These are phyloP conservation scores for Termitomyces sp. DNA, from an alignment of 768 basidiomycete species.

Conservation along the genomic window DNA sequence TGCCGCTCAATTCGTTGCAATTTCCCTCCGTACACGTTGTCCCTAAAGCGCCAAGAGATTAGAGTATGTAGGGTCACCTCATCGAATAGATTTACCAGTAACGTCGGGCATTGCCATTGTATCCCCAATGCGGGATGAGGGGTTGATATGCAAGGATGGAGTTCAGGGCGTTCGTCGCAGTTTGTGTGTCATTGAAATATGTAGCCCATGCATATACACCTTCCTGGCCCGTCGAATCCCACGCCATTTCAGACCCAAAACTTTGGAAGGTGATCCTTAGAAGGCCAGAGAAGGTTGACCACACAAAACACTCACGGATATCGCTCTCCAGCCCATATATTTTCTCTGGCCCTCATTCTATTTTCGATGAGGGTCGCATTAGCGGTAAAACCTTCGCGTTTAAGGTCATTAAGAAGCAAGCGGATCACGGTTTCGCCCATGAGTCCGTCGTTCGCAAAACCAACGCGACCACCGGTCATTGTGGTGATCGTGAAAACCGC, in stretches of 20 bases:
- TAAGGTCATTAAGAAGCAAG: constrained; percentile 42
- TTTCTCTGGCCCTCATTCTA: constrained; percentile 41
- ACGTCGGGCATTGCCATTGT: constrained; percentile 53
- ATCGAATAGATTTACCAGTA: constrained; percentile 36
- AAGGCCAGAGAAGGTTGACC: not conserved
- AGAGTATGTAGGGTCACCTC: not conserved
- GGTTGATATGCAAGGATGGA: constrained; percentile 56
- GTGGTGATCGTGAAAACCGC: constrained; percentile 41
- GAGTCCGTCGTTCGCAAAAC: constrained; percentile 40
- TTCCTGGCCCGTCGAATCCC: constrained; percentile 54
- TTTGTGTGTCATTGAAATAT: constrained; percentile 47
- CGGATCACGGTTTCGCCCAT: constrained; percentile 56
- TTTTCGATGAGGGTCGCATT: constrained; percentile 43
- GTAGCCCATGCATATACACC: constrained; percentile 51
- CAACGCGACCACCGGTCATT: constrained; percentile 42
- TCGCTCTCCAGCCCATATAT: constrained; percentile 40
- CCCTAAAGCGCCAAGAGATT: constrained; percentile 28
- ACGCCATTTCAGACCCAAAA: constrained; percentile 58
- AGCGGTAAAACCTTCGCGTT: constrained; percentile 43
- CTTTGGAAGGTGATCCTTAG: constrained; percentile 19
- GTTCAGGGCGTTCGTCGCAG: constrained; percentile 47
- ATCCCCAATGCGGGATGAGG: constrained; percentile 55
- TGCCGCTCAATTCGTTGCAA: constrained; percentile 50
- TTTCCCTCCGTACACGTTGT: constrained; percentile 54
- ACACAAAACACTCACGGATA: constrained; percentile 38